A percentile compares a stretch with the other conserved stretches of the same genome.
These are phyloP conservation scores for Monosiga brevicollis DNA, from an alignment of 78 protist species.

Conservation along the genomic window DNA sequence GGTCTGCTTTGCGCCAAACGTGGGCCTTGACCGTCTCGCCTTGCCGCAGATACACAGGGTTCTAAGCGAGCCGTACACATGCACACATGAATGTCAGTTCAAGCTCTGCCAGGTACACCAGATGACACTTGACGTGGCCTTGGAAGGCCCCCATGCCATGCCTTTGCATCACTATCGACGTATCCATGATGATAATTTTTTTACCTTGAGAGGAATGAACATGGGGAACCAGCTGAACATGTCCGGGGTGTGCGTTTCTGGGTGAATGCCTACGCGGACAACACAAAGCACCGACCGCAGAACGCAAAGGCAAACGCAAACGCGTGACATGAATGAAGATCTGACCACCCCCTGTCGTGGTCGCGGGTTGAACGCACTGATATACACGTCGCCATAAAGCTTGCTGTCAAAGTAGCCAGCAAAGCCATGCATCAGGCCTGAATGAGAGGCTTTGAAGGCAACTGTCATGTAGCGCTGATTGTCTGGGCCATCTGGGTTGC, in stretches of 20 bases:
- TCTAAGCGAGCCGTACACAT: too few species aligned
- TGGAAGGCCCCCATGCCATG: too few species aligned
- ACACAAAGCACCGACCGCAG: neutral
- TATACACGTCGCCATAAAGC: conserved; percentile 67
- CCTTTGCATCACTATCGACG: too few species aligned
- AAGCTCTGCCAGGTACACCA: too few species aligned
- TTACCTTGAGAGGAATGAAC: conserved; percentile 73
- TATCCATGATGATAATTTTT: neutral
- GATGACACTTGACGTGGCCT: too few species aligned
- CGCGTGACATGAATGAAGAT: neutral
- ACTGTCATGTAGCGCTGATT: neutral
- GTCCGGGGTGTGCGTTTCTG: conserved; percentile 68
- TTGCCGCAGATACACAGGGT: neutral
- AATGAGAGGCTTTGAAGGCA: conserved; percentile 2
- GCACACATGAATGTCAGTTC: too few species aligned
- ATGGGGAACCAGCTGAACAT: conserved; percentile 96
- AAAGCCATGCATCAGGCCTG: conserved; percentile 77
- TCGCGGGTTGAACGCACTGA: conserved; percentile 24
- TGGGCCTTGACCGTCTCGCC: conserved; percentile 5
- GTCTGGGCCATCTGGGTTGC: neutral
- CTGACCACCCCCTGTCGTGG: neutral
- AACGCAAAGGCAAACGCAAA: neutral
- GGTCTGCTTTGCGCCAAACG: conserved; percentile 2
- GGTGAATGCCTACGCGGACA: conserved; percentile 53
- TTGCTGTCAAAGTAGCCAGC: conserved; percentile 87